Evolutionary conservation across 768 basidiomycete species (phyloP).

Genomic region (Hypholoma sublateritium): DNA sequence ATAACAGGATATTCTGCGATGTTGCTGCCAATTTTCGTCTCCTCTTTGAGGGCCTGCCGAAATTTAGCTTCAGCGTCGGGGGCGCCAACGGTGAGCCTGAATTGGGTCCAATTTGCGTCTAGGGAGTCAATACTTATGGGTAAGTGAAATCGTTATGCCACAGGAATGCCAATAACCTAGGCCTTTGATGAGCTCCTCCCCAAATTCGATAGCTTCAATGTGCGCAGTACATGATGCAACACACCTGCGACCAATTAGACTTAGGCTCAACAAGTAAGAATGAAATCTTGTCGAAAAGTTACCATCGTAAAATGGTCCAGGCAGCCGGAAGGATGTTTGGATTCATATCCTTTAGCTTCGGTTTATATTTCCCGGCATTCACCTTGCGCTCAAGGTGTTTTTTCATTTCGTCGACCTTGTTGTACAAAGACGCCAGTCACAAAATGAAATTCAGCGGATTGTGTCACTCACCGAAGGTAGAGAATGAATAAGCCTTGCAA

Average conservation of each 20-base stretch:
- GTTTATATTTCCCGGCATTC: slow-evolving; percentile 50
- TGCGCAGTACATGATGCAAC: slow-evolving; percentile 74
- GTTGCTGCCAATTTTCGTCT: slow-evolving; percentile 36
- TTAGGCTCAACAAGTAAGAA: slow-evolving; percentile 1
- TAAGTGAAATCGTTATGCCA: background rate
- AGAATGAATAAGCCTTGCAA: slow-evolving; percentile 41
- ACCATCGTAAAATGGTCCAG: slow-evolving; percentile 69
- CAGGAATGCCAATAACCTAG: slow-evolving; percentile 37
- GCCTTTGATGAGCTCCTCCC: slow-evolving; percentile 53
- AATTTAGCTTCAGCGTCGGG: slow-evolving; percentile 74
- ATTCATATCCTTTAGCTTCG: slow-evolving; percentile 52
- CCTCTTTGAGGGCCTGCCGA: slow-evolving; percentile 39
- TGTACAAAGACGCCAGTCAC: background rate
- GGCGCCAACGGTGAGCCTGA: slow-evolving; percentile 68
- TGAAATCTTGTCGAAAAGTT: background rate
- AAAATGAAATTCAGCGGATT: background rate
- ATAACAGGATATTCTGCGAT: slow-evolving; percentile 46
- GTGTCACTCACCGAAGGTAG: slow-evolving; percentile 45
- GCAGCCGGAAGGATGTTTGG: slow-evolving; percentile 52
- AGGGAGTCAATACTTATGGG: background rate
- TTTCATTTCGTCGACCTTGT: slow-evolving; percentile 61
- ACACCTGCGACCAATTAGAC: slow-evolving; percentile 49
- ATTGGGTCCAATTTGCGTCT: slow-evolving; percentile 59
- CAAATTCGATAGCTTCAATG: slow-evolving; percentile 58
- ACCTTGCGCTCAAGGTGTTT: slow-evolving; percentile 53